Percentiles rank a stretch among this genome's conserved stretches.
These are phyloP conservation scores for Botrytis tulipae DNA, from an alignment of 2,329 filamentous ascomycete species.

Conservation along the genomic window DNA sequence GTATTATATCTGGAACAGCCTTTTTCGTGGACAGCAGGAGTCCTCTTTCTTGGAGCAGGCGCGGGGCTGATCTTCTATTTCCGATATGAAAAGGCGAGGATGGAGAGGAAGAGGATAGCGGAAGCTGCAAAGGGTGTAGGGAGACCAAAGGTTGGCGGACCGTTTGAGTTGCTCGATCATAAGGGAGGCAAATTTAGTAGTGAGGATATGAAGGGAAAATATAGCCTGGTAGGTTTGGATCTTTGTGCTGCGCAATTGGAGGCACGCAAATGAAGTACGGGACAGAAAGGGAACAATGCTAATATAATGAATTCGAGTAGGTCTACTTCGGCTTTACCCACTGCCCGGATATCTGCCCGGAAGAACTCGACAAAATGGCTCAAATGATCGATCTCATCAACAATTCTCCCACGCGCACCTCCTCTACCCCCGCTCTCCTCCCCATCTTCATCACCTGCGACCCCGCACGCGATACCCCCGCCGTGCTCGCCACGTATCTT, in stretches of 20 bases:
- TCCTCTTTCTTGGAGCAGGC: slow-evolving; percentile 80
- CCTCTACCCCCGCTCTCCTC: slow-evolving; percentile 49
- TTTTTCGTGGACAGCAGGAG: slow-evolving; percentile 88
- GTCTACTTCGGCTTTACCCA: slow-evolving; percentile 98
- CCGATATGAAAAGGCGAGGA: slow-evolving; percentile 84
- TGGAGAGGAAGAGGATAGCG: slow-evolving; percentile 84
- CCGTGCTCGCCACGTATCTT: slow-evolving; percentile 81
- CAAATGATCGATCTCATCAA: slow-evolving; percentile 78
- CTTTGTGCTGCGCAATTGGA: background rate
- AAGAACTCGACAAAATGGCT: slow-evolving; percentile 99
- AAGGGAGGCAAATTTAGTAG: slow-evolving; percentile 75
- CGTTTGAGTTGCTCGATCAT: slow-evolving; percentile 80
- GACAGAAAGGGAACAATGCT: background rate
- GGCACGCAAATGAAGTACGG: no score
- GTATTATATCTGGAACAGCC: slow-evolving; percentile 52
- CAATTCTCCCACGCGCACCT: slow-evolving; percentile 38
- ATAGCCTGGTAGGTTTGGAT: slow-evolving; percentile 63
- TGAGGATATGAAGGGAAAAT: slow-evolving; percentile 81
- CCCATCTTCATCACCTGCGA: slow-evolving; percentile 94
- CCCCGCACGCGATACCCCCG: slow-evolving; percentile 83
- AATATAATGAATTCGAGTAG: slow-evolving; percentile 44
- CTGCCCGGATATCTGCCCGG: slow-evolving; percentile 97
- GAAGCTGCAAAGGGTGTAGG: slow-evolving; percentile 93
- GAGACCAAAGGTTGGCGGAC: slow-evolving; percentile 86
- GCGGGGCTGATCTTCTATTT: slow-evolving; percentile 84